Evolutionary conservation across 2,329 filamentous ascomycete species (phyloP).

Genomic region (Cladosporium sphaerospermum): DNA sequence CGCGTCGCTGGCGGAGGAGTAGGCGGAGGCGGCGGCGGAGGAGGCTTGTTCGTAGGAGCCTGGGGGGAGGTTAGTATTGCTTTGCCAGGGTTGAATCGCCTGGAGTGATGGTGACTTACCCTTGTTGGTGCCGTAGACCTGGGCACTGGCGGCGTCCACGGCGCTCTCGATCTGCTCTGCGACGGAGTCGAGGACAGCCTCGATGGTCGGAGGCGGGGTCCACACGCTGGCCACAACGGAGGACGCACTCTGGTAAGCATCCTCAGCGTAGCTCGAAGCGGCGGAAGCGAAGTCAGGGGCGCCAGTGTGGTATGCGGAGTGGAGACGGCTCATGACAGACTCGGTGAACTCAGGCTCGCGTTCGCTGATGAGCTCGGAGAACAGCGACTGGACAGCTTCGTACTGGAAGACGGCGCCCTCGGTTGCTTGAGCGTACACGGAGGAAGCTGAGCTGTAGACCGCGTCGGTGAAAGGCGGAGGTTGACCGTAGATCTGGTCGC

Average conservation of each 20-base stretch:
- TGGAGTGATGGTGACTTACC: conserved; percentile 23
- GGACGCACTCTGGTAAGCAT: conserved; percentile 41
- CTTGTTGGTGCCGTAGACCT: conserved; percentile 51
- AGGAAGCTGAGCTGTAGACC: conserved; percentile 50
- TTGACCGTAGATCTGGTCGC: conserved; percentile 63
- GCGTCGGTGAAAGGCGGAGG: conserved; percentile 48
- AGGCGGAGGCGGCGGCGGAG: conserved; percentile 44
- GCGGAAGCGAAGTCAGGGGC: conserved; percentile 50
- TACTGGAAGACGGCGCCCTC: conserved; percentile 59
- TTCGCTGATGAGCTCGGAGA: conserved; percentile 70
- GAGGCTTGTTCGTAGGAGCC: conserved; percentile 32
- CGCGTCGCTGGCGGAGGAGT: conserved; percentile 39
- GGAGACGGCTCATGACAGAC: conserved; percentile 66
- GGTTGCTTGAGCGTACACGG: conserved; percentile 57
- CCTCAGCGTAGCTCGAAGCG: conserved; percentile 48
- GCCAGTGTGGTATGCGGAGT: conserved; percentile 65
- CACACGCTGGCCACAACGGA: conserved; percentile 45
- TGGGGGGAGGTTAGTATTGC: neutral
- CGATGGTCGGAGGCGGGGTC: conserved; percentile 52
- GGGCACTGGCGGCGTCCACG: conserved; percentile 53
- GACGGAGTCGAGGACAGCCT: conserved; percentile 52
- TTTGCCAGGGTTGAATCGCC: neutral
- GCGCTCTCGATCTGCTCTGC: conserved; percentile 52
- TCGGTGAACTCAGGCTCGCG: conserved; percentile 78
- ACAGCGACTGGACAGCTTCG: conserved; percentile 60